phyloP scores from a whole-genome alignment of 202 grass and related monocot genomes.

The Schoenoplectus tabernaemontani region DNA sequence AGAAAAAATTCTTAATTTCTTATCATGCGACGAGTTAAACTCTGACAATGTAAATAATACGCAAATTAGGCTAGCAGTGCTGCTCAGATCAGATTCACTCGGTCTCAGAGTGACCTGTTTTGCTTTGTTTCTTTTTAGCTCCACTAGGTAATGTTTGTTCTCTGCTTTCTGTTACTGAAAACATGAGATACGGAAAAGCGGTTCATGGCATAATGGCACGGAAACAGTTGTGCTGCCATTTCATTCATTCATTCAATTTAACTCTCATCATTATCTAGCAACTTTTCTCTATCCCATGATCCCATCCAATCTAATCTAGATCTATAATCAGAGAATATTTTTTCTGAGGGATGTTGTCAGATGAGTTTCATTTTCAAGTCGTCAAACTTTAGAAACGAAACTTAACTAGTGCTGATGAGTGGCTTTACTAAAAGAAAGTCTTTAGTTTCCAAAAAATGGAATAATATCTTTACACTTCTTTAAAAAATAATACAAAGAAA shows the following conservation, averaged over 20 bases:
- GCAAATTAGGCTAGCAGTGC: not conserved
- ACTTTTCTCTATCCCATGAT: slow-evolving; percentile 8
- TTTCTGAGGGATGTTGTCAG: not conserved
- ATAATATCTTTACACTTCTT: not conserved
- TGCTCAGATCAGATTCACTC: not conserved
- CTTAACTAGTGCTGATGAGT: not conserved
- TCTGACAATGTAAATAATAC: slow-evolving; percentile 3
- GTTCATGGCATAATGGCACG: slow-evolving; percentile 15
- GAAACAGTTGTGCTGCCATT: slow-evolving; percentile 24
- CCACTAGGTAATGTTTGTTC: slow-evolving; percentile 28
- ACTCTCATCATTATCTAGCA: slow-evolving; percentile 13
- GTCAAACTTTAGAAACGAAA: slow-evolving; percentile 5
- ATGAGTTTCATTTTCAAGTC: slow-evolving; percentile 5
- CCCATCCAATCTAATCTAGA: slow-evolving; percentile 26
- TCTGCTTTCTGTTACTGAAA: slow-evolving; percentile 18
- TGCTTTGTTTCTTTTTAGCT: slow-evolving; percentile 10
- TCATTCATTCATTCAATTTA: slow-evolving; percentile 15
- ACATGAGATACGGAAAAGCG: not conserved
- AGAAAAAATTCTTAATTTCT: not conserved
- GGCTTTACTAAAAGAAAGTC: too few relatives aligned
- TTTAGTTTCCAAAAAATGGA: not conserved
- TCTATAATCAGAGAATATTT: slow-evolving; percentile 24
- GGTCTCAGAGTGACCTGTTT: slow-evolving; percentile 10
- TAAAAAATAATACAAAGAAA: not conserved
- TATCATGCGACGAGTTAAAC: not conserved